These are phyloP conservation scores for Leccinum laetum DNA, from an alignment of 1,284 basidiomycete species.

Conservation along the genomic window DNA sequence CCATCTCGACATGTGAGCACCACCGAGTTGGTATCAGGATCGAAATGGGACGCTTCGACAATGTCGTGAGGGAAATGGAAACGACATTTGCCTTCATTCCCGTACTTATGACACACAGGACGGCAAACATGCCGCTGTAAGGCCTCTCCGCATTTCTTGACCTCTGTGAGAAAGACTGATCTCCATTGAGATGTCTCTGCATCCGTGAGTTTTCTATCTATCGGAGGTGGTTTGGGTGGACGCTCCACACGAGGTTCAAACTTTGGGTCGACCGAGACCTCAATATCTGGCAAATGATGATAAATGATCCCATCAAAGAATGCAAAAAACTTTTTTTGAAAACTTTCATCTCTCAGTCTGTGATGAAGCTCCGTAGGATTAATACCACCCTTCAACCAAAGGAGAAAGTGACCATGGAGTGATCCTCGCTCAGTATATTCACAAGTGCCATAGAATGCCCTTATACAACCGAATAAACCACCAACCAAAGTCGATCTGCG, in stretches of 20 bases:
- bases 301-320: slow-evolving; percentile 15
- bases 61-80: slow-evolving; percentile 14
- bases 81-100: not conserved
- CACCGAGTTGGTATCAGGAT: not conserved
- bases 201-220: not conserved
- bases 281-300: slow-evolving; percentile 5
- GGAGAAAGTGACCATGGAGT: slow-evolving; percentile 15
- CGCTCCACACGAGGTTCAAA: no score
- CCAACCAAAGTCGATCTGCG: not conserved
- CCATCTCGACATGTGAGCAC: slow-evolving; percentile 6
- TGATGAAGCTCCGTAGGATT: slow-evolving; percentile 9
- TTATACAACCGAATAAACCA: slow-evolving; percentile 8
- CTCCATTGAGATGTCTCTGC: no score
- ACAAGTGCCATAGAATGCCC: slow-evolving; percentile 12
- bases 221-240: no score
- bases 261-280: no score
- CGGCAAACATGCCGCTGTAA: not conserved
- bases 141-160: slow-evolving; percentile 13
- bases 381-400: slow-evolving; percentile 6
- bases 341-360: not conserved
- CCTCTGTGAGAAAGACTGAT: not conserved
- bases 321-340: slow-evolving; percentile 4
- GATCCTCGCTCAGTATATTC: slow-evolving; percentile 15
- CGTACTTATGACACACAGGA: slow-evolving; percentile 10
- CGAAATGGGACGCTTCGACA: slow-evolving; percentile 10